Percentiles rank a stretch among this genome's conserved stretches.
Evolutionary conservation across 371 early-diverging fungal species (phyloP).

Genomic region (Syncephalastrum contaminatum): DNA sequence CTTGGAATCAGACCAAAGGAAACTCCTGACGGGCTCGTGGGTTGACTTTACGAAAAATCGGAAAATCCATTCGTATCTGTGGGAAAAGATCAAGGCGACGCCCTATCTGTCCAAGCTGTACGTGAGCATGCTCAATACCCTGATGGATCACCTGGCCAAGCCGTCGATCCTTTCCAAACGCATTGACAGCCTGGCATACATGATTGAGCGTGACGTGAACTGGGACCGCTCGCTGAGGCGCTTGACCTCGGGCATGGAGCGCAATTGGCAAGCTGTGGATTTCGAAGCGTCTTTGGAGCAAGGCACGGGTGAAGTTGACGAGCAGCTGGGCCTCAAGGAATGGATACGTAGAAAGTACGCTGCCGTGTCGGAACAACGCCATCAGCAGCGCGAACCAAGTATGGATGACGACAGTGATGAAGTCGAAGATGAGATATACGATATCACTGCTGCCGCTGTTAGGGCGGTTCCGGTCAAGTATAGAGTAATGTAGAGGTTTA

Average conservation of each 20-base stretch:
- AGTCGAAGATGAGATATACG: too few species aligned
- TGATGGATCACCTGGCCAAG: slow-evolving; percentile 12
- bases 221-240: slow-evolving; percentile 25
- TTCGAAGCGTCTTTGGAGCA: slow-evolving; percentile 16
- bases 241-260: slow-evolving; percentile 12
- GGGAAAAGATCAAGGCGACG: slow-evolving; percentile 21
- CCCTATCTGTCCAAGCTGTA: slow-evolving; percentile 17
- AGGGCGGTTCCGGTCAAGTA: too few species aligned
- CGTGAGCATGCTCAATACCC: slow-evolving; percentile 9
- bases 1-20: slow-evolving; percentile 22
- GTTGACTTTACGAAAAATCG: slow-evolving; percentile 18
- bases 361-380: background rate
- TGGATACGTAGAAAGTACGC: slow-evolving; percentile 19
- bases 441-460: too few species aligned
- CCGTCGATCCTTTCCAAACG: slow-evolving; percentile 17
- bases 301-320: slow-evolving; percentile 20
- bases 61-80: slow-evolving; percentile 21
- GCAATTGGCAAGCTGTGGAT: slow-evolving; percentile 15
- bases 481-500: too few species aligned
- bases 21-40: slow-evolving; percentile 22
- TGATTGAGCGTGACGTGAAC: slow-evolving; percentile 21
- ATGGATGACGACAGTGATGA: too few species aligned
- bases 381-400: too few species aligned
- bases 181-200: slow-evolving; percentile 22
- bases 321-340: slow-evolving; percentile 20